Conservation (phyloP, 176 grass and related monocot species). For the Rhynchospora breviuscula region DNA sequence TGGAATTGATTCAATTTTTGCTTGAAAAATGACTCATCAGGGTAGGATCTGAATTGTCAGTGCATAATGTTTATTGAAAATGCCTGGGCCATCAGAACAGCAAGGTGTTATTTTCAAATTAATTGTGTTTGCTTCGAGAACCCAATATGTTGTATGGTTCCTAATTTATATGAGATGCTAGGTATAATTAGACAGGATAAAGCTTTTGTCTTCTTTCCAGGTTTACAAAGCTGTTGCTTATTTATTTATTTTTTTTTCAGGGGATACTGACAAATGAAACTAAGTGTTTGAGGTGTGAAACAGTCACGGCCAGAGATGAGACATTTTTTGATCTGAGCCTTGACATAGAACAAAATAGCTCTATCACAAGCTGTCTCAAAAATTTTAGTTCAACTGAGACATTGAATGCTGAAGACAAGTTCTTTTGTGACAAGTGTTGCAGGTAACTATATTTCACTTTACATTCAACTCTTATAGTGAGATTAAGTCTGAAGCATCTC, state of each 20-base stretch:
- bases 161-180: neutral
- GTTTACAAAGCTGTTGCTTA: slow-evolving; percentile 17
- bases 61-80: too few relatives aligned
- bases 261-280: slow-evolving; percentile 98
- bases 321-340: slow-evolving; percentile 98
- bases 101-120: too few relatives aligned
- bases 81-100: too few relatives aligned
- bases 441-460: slow-evolving; percentile 32
- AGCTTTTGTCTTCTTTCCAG: neutral
- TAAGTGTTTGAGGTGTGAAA: slow-evolving; percentile 93
- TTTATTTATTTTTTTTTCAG: slow-evolving; percentile 49
- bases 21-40: neutral
- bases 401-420: slow-evolving; percentile 93
- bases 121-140: too few relatives aligned
- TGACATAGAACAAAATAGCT: slow-evolving; percentile 98
- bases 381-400: slow-evolving; percentile 99
- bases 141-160: neutral
- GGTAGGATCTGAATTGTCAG: neutral
- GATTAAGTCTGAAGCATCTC: neutral
- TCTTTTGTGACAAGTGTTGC: slow-evolving; percentile 99
- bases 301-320: slow-evolving; percentile 95
- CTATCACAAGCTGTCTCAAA: slow-evolving; percentile 95
- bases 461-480: too few relatives aligned
- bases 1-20: neutral
- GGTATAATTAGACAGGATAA: neutral